Evolutionary conservation across 768 basidiomycete species (phyloP).

Genomic region (Trametes elegans): DNA sequence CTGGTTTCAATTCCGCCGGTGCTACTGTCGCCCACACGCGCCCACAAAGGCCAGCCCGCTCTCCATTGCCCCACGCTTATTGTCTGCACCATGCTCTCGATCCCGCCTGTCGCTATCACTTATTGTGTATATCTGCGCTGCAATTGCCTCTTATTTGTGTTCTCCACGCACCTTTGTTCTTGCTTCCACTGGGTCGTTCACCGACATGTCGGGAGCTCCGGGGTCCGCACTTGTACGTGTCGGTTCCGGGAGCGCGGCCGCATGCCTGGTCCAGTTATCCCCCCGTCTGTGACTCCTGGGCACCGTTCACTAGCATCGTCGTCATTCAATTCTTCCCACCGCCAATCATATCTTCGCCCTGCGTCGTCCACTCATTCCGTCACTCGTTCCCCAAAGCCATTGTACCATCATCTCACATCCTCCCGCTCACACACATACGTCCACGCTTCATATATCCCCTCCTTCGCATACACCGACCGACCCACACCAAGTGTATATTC

Average conservation of each 20-base stretch:
- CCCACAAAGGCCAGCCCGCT: constrained; percentile 5
- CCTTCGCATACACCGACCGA: background rate
- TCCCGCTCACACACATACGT: constrained; percentile 9
- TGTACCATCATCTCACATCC: constrained; percentile 14
- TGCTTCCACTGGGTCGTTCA: constrained; percentile 9
- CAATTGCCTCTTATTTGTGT: constrained; percentile 5
- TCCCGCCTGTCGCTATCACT: constrained; percentile 11
- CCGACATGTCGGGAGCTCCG: background rate
- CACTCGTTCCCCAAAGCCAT: constrained; percentile 7
- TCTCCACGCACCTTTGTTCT: constrained; percentile 10
- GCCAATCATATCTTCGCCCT: background rate
- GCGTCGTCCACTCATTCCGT: constrained; percentile 17
- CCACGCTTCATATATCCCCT: constrained; percentile 16
- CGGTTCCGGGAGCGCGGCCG: background rate
- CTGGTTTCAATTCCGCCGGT: background rate
- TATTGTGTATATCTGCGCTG: constrained; percentile 18
- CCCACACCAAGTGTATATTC: background rate
- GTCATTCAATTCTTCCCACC: background rate
- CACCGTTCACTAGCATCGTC: background rate
- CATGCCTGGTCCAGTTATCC: constrained; percentile 2
- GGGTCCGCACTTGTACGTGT: background rate
- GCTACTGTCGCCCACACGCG: constrained; percentile 6
- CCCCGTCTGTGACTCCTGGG: background rate
- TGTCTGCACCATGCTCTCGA: constrained; percentile 16
- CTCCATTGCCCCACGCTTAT: constrained; percentile 9